Conservation (phyloP, 2,329 filamentous ascomycete species). For the Pseudocercospora cruenta region DNA sequence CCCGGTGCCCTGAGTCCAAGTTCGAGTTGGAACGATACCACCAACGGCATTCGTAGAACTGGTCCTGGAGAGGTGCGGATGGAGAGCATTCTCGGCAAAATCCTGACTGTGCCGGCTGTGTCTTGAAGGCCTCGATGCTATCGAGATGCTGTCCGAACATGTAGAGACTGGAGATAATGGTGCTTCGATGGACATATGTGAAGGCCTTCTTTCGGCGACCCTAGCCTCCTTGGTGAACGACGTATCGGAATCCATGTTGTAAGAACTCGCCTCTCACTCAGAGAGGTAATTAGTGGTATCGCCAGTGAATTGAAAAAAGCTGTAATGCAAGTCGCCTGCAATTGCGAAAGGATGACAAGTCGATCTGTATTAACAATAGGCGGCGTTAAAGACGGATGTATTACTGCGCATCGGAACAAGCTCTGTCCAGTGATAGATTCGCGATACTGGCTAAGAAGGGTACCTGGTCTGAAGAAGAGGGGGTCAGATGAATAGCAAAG, state of each 20-base stretch:
- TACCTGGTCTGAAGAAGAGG: not conserved
- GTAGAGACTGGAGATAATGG: slow-evolving; percentile 30
- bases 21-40: slow-evolving; percentile 31
- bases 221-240: slow-evolving; percentile 9
- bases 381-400: slow-evolving; percentile 13
- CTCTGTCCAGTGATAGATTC: slow-evolving; percentile 4
- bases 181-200: slow-evolving; percentile 35
- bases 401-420: slow-evolving; percentile 7
- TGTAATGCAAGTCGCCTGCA: not conserved
- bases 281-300: not conserved
- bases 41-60: slow-evolving; percentile 37
- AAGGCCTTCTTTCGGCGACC: slow-evolving; percentile 22
- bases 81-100: slow-evolving; percentile 27
- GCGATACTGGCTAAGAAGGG: not conserved
- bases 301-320: not conserved
- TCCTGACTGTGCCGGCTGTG: slow-evolving; percentile 31
- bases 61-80: slow-evolving; percentile 33
- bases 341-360: not conserved
- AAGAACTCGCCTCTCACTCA: not conserved
- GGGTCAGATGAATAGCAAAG: not conserved
- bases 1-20: slow-evolving; percentile 26
- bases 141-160: slow-evolving; percentile 32
- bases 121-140: slow-evolving; percentile 25
- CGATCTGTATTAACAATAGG: slow-evolving; percentile 7
- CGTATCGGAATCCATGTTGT: slow-evolving; percentile 23